Conservation (phyloP, 108 stramenopile species). For the Pseudonitzschia multiseries region DNA sequence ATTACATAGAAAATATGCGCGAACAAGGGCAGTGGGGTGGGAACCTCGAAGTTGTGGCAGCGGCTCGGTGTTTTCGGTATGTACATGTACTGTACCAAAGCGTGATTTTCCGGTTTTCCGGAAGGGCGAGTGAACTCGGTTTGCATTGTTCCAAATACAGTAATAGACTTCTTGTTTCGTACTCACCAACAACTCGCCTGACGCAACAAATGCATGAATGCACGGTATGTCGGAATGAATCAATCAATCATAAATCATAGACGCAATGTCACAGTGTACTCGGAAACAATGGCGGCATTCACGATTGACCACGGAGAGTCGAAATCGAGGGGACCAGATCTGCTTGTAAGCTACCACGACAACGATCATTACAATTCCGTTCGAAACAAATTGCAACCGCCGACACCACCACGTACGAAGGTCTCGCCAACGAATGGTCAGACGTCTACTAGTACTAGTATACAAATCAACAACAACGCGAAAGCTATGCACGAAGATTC, state of each 20-base stretch:
- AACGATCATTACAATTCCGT: slow-evolving; percentile 89
- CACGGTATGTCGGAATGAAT: not conserved
- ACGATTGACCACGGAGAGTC: slow-evolving; percentile 58
- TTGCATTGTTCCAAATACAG: too few species aligned
- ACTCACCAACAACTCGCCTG: too few species aligned
- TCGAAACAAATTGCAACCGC: slow-evolving; percentile 25
- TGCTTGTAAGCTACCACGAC: slow-evolving; percentile 76
- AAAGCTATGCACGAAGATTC: not conserved
- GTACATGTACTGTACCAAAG: too few species aligned
- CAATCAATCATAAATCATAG: slow-evolving; percentile 18
- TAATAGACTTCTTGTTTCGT: too few species aligned
- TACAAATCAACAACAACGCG: not conserved
- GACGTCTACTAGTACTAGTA: not conserved
- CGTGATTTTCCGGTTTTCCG: not conserved
- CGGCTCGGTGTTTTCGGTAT: slow-evolving; percentile 64
- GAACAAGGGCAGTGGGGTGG: slow-evolving; percentile 73
- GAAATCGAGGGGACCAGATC: slow-evolving; percentile 40
- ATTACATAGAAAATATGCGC: slow-evolving; percentile 68
- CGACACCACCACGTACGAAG: not conserved
- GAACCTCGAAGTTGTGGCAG: slow-evolving; percentile 82
- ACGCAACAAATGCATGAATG: too few species aligned
- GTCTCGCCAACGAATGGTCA: not conserved
- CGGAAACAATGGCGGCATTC: slow-evolving; percentile 50
- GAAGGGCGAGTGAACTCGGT: not conserved
- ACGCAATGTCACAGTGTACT: slow-evolving; percentile 70